phyloP scores from a whole-genome alignment of 148 eudicot species.

The Camellia japonica region DNA sequence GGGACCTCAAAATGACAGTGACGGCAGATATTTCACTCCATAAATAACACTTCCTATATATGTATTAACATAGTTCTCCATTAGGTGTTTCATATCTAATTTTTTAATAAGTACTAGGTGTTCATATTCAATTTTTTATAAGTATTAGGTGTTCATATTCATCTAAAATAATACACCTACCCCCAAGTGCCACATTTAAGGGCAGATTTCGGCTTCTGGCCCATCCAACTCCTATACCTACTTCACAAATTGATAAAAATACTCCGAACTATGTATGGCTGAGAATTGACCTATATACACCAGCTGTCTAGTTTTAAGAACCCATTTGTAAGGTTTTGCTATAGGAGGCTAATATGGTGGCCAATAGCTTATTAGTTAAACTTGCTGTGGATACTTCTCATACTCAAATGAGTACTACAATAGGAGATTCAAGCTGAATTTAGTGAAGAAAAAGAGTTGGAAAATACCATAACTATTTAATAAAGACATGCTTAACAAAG shows the following conservation, averaged over 20 bases:
- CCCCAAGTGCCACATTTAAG: no score
- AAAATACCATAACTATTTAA: neutral
- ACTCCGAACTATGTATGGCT: no score
- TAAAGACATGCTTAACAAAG: neutral
- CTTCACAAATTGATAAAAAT: no score
- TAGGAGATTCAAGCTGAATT: neutral
- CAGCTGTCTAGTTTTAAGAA: neutral
- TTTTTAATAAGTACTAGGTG: no score
- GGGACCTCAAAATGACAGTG: neutral
- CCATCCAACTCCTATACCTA: no score
- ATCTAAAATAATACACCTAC: no score
- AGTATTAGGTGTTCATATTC: no score
- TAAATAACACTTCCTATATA: neutral
- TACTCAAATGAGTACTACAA: neutral
- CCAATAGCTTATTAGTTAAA: neutral
- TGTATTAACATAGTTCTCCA: neutral
- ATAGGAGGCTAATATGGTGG: neutral
- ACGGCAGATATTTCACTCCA: neutral
- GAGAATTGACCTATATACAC: neutral
- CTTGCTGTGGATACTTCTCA: no score
- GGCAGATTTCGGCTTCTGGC: no score
- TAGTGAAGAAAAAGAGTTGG: neutral
- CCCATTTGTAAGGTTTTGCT: neutral
- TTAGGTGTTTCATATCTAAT: no score
- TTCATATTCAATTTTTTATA: no score